Evolutionary conservation across 352 stramenopile genomes (phyloP).

Genomic region (Globisporangium nodosum): DNA sequence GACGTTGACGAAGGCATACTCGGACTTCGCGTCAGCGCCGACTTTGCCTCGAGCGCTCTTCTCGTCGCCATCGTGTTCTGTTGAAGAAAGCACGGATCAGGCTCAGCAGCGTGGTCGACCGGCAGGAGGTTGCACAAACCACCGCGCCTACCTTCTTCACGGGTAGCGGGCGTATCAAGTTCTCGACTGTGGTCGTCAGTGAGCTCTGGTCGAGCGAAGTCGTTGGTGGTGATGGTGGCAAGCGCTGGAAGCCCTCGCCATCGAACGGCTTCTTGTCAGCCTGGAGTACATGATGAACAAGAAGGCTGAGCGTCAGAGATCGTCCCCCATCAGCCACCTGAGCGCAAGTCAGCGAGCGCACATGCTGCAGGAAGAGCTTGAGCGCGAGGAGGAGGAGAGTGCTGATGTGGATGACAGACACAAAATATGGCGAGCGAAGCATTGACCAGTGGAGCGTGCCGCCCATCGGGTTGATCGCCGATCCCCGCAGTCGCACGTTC

Average conservation of each 20-base stretch:
- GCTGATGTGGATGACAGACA: conserved; percentile 53
- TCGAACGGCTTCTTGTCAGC: conserved; percentile 18
- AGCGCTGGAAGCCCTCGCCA: neutral
- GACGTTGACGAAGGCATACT: conserved; percentile 7
- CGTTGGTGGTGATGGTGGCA: conserved; percentile 5
- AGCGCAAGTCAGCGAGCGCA: conserved; percentile 8
- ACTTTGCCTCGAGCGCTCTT: conserved; percentile 18
- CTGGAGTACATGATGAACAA: conserved; percentile 6
- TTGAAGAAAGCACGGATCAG: neutral
- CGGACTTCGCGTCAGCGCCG: conserved; percentile 19
- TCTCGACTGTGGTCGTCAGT: conserved; percentile 13
- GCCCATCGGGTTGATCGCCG: conserved; percentile 69
- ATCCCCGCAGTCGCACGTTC: conserved; percentile 64
- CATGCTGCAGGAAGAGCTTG: conserved; percentile 78
- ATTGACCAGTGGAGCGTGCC: conserved; percentile 74
- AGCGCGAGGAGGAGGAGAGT: conserved; percentile 58
- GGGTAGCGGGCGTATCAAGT: conserved; percentile 29
- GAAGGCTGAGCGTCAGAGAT: neutral
- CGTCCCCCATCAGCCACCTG: neutral
- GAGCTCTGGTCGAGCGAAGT: neutral
- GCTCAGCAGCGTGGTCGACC: neutral
- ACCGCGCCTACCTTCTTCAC: conserved; percentile 19
- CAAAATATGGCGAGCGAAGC: conserved; percentile 56
- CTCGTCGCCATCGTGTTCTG: conserved; percentile 3
- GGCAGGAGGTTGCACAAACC: no score